Conservation (phyloP, 257 asterid species). For the Henckelia pumila region DNA sequence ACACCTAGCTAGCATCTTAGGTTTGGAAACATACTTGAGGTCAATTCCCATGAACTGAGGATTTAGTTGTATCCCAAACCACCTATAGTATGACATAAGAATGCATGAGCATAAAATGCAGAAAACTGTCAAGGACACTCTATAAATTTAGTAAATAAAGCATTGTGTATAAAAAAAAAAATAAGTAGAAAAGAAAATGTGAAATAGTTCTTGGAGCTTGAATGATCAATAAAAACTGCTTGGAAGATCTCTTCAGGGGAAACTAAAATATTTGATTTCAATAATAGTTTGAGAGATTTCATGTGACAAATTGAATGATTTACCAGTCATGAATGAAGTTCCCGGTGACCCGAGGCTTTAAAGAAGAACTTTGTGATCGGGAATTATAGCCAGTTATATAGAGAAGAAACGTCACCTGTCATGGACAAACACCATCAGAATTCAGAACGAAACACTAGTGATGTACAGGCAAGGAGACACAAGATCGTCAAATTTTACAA, state of each 20-base stretch:
- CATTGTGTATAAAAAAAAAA: too few species aligned
- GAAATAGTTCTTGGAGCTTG: not conserved
- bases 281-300: not conserved
- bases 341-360: conserved; percentile 78
- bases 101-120: conserved; percentile 26
- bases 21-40: conserved; percentile 72
- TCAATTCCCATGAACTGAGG: conserved; percentile 91
- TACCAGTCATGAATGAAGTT: conserved; percentile 90
- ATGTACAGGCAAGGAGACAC: conserved; percentile 22
- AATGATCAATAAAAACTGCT: not conserved
- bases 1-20: conserved; percentile 15
- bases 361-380: conserved; percentile 63
- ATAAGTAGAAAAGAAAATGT: not conserved
- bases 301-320: conserved; percentile 14
- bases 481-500: conserved; percentile 8
- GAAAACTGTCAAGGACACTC: conserved; percentile 13
- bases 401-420: conserved; percentile 69
- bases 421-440: conserved; percentile 20
- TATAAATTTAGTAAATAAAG: conserved; percentile 11
- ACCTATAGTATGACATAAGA: conserved; percentile 49
- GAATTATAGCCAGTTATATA: conserved; percentile 69
- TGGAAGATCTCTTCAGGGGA: not conserved
- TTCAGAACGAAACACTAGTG: conserved; percentile 3
- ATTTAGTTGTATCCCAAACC: conserved; percentile 96
- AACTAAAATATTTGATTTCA: too few species aligned